Conservation (phyloP, 2,329 filamentous ascomycete genomes). For the Ophiostoma ulmi region DNA sequence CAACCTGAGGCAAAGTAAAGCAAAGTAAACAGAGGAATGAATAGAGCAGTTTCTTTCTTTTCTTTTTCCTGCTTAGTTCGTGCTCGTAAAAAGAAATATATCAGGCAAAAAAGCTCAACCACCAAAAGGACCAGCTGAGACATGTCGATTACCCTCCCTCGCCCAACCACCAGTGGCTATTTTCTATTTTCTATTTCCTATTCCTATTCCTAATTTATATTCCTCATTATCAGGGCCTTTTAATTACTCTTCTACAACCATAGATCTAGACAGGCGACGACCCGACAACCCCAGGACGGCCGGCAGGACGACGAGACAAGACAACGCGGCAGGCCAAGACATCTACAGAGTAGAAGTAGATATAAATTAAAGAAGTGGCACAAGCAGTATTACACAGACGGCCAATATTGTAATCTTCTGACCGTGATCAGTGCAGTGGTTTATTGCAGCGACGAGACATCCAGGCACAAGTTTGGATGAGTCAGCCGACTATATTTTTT, state of each 20-base stretch:
- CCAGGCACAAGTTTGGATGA: slow-evolving; percentile 9
- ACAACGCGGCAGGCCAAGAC: background rate
- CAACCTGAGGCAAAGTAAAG: background rate
- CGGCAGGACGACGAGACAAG: background rate
- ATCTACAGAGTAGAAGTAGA: background rate
- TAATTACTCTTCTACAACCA: background rate
- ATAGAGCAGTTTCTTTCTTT: background rate
- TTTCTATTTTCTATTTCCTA: background rate
- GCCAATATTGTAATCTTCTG: background rate
- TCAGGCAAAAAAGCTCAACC: background rate
- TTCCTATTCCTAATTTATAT: background rate
- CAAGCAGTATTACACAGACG: background rate
- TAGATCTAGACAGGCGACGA: background rate
- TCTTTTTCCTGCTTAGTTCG: no score
- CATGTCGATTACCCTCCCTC: slow-evolving; percentile 6
- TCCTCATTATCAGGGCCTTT: background rate
- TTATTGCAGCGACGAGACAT: background rate
- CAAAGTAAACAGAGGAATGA: background rate
- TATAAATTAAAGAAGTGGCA: background rate
- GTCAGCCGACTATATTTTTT: background rate
- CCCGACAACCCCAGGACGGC: slow-evolving; percentile 11
- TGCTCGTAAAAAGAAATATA: background rate
- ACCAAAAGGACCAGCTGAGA: background rate
- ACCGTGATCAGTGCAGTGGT: background rate
- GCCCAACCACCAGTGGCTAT: slow-evolving; percentile 10